Evolutionary conservation across 1,284 basidiomycete genomes (phyloP).

Genomic region (Apiotrichum montevideense): DNA sequence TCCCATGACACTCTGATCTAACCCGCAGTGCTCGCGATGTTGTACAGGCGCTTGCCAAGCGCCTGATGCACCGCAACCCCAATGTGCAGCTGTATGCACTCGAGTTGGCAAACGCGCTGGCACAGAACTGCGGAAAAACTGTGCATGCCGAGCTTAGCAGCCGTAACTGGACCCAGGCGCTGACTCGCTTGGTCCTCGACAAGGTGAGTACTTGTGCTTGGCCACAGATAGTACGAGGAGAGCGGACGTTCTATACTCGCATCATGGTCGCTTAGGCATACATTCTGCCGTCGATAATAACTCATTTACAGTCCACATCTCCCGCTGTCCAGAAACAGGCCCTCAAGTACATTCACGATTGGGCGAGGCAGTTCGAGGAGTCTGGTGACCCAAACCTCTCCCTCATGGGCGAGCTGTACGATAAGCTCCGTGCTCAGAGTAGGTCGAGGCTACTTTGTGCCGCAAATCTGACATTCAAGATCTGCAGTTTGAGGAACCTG

Average conservation of each 20-base stretch:
- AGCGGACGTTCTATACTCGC: too few relatives aligned
- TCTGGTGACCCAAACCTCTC: slow-evolving; percentile 65
- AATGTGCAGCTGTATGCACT: slow-evolving; percentile 95
- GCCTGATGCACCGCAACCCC: slow-evolving; percentile 85
- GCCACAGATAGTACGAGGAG: too few relatives aligned
- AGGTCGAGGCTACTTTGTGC: slow-evolving; percentile 23
- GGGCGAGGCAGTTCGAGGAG: slow-evolving; percentile 75
- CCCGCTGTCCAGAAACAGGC: slow-evolving; percentile 77
- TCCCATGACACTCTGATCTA: background rate
- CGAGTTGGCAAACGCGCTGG: slow-evolving; percentile 73
- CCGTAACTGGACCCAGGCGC: slow-evolving; percentile 78
- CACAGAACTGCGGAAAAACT: slow-evolving; percentile 81
- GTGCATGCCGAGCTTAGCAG: slow-evolving; percentile 83
- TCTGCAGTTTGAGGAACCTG: slow-evolving; percentile 57
- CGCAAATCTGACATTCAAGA: slow-evolving; percentile 19
- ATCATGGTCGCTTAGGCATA: too few relatives aligned
- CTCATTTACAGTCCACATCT: slow-evolving; percentile 65
- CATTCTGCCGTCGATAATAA: background rate
- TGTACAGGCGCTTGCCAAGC: slow-evolving; percentile 77
- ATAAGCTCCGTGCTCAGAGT: slow-evolving; percentile 77
- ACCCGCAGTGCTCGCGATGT: slow-evolving; percentile 71
- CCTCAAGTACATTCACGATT: slow-evolving; percentile 67
- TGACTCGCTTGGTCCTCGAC: slow-evolving; percentile 82
- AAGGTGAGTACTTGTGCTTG: slow-evolving; percentile 54
- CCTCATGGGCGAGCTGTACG: slow-evolving; percentile 85